A percentile compares a stretch with the other conserved stretches of the same genome.
Conservation (phyloP, 306 rosid genomes). For the Leucaena leucocephala region DNA sequence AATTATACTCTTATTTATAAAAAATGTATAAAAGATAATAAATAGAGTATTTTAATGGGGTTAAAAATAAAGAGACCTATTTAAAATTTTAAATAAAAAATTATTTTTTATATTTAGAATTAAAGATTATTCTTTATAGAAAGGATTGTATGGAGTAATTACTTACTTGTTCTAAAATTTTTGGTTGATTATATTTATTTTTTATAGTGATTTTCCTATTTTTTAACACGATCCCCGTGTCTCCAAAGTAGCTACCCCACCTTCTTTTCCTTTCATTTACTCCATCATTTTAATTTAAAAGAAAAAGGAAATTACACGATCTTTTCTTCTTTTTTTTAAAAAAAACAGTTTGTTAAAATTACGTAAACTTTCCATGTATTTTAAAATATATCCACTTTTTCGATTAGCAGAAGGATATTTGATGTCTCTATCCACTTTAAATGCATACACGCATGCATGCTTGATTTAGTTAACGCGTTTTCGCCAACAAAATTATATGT, state of each 20-base stretch:
- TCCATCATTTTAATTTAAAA: neutral
- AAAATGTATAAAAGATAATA: too few species aligned
- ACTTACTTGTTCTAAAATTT: too few species aligned
- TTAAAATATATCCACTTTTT: neutral
- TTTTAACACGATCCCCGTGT: neutral
- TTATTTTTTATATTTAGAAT: too few species aligned
- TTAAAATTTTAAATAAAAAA: too few species aligned
- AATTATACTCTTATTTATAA: too few species aligned
- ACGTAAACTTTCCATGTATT: neutral
- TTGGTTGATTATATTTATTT: too few species aligned
- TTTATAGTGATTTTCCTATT: too few species aligned
- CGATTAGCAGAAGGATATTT: neutral
- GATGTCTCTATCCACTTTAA: neutral
- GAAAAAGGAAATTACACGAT: neutral
- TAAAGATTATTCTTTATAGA: too few species aligned
- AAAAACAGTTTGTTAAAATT: neutral
- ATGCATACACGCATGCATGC: neutral
- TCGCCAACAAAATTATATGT: neutral
- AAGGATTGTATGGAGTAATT: too few species aligned
- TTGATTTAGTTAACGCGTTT: neutral
- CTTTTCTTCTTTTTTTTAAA: neutral
- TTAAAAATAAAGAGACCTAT: too few species aligned
- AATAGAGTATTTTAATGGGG: too few species aligned
- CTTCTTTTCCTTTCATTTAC: neutral
- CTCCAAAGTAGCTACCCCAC: too few species aligned